Evolutionary conservation across 257 asterid genomes (phyloP).

Genomic region (Osmanthus fragrans): DNA sequence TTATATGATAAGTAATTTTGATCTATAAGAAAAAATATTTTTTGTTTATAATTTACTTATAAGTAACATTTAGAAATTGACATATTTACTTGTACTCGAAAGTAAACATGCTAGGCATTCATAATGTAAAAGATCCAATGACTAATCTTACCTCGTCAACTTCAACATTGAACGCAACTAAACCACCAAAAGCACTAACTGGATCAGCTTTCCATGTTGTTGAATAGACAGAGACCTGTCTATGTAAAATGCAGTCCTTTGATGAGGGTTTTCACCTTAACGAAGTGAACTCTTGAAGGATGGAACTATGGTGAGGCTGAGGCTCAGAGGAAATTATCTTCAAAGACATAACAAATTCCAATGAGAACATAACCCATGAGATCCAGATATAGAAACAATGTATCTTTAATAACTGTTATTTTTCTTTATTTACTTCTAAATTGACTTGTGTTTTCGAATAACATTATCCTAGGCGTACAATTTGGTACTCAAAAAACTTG

Average conservation of each 20-base stretch:
- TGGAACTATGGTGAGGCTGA: conserved; percentile 67
- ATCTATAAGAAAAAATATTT: not conserved
- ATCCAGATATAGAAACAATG: not conserved
- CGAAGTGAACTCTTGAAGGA: conserved; percentile 76
- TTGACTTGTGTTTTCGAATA: not conserved
- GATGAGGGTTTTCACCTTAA: conserved; percentile 98
- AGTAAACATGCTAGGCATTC: too few species aligned
- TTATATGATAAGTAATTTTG: not conserved
- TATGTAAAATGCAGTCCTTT: conserved; percentile 87
- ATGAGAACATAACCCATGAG: conserved; percentile 8
- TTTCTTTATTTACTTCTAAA: conserved; percentile 1
- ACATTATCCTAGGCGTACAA: not conserved
- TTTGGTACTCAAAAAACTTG: conserved; percentile 1
- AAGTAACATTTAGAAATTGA: too few species aligned
- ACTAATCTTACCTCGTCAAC: conserved; percentile 75
- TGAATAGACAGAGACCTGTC: conserved; percentile 90
- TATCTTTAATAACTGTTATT: not conserved
- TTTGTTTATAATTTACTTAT: too few species aligned
- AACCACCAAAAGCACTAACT: conserved; percentile 43
- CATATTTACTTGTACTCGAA: too few species aligned
- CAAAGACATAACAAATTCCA: conserved; percentile 25
- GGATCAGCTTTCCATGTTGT: conserved; percentile 13
- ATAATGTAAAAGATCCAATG: conserved; percentile 15
- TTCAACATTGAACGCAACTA: conserved; percentile 95
- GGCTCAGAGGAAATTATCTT: conserved; percentile 79